Evolutionary conservation across 768 basidiomycete genomes (phyloP).

Genomic region (Suillus spraguei): DNA sequence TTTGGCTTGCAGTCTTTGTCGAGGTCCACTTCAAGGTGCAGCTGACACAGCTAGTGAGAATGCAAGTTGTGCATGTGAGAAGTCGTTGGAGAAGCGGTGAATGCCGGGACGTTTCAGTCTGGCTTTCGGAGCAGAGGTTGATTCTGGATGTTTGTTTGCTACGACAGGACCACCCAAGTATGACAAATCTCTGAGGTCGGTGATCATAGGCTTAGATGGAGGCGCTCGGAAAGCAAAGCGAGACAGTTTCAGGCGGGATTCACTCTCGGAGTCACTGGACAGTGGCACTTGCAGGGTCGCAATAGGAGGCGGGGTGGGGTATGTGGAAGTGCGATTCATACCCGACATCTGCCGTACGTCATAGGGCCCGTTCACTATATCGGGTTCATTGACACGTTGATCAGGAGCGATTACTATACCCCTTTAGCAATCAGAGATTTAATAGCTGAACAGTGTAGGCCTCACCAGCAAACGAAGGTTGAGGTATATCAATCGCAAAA

Average conservation of each 20-base stretch:
- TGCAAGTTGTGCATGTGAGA: slow-evolving; percentile 49
- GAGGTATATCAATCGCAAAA: neutral
- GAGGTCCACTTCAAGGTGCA: slow-evolving; percentile 73
- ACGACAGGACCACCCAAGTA: neutral
- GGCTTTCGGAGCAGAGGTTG: neutral
- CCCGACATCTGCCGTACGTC: neutral
- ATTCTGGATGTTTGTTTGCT: neutral
- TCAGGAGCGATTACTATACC: neutral
- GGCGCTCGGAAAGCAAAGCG: slow-evolving; percentile 41
- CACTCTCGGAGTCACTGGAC: slow-evolving; percentile 26
- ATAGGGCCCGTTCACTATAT: neutral
- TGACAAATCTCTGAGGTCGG: neutral
- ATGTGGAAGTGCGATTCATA: neutral
- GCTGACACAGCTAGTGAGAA: slow-evolving; percentile 59
- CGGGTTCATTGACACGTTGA: neutral
- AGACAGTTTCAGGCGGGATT: slow-evolving; percentile 31
- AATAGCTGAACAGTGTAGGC: neutral
- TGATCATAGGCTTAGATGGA: neutral
- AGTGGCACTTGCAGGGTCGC: slow-evolving; percentile 15
- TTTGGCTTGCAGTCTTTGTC: slow-evolving; percentile 62
- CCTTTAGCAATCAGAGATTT: neutral
- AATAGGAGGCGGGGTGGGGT: slow-evolving; percentile 17
- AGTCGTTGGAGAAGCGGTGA: slow-evolving; percentile 31
- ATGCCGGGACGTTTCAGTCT: neutral
- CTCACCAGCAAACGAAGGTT: slow-evolving; percentile 2